Evolutionary conservation across 768 basidiomycete species (phyloP).

Genomic region (Serendipita sp.): DNA sequence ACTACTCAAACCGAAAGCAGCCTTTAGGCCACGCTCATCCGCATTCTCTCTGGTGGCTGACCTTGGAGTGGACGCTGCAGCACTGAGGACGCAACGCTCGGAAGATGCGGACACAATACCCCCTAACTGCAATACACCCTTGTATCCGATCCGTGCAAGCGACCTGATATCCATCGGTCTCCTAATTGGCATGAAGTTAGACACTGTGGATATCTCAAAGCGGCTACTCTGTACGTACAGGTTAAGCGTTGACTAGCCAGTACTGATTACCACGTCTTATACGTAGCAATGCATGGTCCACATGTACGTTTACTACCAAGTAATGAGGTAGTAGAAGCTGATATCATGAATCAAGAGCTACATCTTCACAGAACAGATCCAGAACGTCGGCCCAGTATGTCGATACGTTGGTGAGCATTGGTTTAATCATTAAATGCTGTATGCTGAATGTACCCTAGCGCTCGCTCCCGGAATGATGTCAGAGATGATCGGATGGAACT

Average conservation of each 20-base stretch:
- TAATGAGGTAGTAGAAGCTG: not conserved
- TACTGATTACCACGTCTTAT: not conserved
- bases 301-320: not conserved
- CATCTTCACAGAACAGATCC: not conserved
- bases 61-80: not conserved
- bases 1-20: not conserved
- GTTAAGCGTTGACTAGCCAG: not conserved
- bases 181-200: not conserved
- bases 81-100: not conserved
- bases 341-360: not conserved
- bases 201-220: not conserved
- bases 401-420: not conserved
- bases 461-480: too few species aligned
- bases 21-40: not conserved
- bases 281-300: not conserved
- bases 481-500: too few species aligned
- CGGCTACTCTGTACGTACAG: not conserved
- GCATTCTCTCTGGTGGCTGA: not conserved
- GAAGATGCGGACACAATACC: not conserved
- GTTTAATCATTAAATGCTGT: too few species aligned
- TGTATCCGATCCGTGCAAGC: not conserved
- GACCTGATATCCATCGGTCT: not conserved
- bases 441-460: too few species aligned
- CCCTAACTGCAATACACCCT: not conserved
- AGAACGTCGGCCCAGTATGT: not conserved